Evolutionary conservation across 2,329 filamentous ascomycete genomes (phyloP).

Genomic region (Diaporthe sp.): DNA sequence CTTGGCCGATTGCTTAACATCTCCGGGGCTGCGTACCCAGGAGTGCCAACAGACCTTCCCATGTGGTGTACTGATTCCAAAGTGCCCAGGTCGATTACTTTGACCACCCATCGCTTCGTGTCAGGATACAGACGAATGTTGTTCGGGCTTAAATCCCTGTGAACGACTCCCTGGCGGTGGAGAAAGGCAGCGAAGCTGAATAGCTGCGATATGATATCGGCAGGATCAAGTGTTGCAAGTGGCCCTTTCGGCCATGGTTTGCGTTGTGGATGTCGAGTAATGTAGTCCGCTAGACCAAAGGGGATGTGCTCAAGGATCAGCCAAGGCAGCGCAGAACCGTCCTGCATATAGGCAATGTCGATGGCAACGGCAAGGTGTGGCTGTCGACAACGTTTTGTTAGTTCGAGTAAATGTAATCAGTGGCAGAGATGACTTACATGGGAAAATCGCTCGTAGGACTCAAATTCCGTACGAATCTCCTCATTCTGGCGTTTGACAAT

Average conservation of each 20-base stretch:
- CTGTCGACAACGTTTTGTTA: background rate
- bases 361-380: background rate
- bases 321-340: background rate
- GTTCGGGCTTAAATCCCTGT: background rate
- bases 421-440: background rate
- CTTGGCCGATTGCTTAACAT: background rate
- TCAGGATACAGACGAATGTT: background rate
- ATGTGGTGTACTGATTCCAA: no score
- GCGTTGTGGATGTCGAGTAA: background rate
- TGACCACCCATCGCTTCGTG: background rate
- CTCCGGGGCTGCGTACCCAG: background rate
- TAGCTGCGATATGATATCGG: background rate
- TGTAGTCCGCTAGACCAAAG: background rate
- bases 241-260: background rate
- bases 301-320: background rate
- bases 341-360: constrained; percentile 1
- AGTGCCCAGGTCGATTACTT: background rate
- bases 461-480: background rate
- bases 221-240: background rate
- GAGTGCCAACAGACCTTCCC: background rate
- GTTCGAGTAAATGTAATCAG: background rate
- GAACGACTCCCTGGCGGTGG: background rate
- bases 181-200: background rate
- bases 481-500: background rate
- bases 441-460: background rate